phyloP scores from a whole-genome alignment of 495 filamentous ascomycete species.

The Polyplosphaeria fusca region DNA sequence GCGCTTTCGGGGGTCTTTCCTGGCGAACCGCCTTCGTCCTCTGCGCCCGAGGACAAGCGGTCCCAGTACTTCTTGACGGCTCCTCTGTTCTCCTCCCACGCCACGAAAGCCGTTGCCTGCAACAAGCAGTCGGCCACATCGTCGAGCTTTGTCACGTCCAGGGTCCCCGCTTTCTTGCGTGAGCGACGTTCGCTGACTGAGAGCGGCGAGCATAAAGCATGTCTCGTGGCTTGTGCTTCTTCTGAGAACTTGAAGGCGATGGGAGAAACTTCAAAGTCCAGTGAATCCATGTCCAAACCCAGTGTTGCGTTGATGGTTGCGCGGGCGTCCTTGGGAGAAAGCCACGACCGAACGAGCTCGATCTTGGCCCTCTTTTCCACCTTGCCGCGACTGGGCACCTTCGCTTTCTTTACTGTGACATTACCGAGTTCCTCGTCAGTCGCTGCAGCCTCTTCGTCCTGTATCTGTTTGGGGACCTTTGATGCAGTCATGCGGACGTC shows the following conservation, averaged over 20 bases:
- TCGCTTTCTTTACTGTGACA: not conserved
- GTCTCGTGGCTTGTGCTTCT: slow-evolving; percentile 17
- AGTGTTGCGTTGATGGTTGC: not conserved
- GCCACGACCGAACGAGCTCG: slow-evolving; percentile 25
- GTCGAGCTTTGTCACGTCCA: slow-evolving; percentile 67
- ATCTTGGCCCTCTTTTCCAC: slow-evolving; percentile 30
- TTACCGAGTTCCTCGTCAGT: slow-evolving; percentile 6
- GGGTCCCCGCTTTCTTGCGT: slow-evolving; percentile 1
- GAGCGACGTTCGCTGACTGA: not conserved
- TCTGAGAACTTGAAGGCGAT: slow-evolving; percentile 12
- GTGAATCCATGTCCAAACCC: not conserved
- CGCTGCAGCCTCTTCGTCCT: not conserved
- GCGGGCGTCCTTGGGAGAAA: not conserved
- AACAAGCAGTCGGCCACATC: slow-evolving; percentile 87
- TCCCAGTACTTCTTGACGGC: not conserved
- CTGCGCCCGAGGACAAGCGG: no score
- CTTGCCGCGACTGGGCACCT: slow-evolving; percentile 9
- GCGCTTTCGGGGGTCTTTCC: no score
- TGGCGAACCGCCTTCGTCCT: no score
- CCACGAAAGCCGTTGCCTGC: slow-evolving; percentile 80
- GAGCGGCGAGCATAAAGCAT: slow-evolving; percentile 3
- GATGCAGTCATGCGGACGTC: not conserved
- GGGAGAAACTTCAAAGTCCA: not conserved
- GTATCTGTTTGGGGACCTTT: not conserved
- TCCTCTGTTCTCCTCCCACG: slow-evolving; percentile 72